phyloP scores from a whole-genome alignment of 495 filamentous ascomycete genomes.

The Geoglossum glabrum region DNA sequence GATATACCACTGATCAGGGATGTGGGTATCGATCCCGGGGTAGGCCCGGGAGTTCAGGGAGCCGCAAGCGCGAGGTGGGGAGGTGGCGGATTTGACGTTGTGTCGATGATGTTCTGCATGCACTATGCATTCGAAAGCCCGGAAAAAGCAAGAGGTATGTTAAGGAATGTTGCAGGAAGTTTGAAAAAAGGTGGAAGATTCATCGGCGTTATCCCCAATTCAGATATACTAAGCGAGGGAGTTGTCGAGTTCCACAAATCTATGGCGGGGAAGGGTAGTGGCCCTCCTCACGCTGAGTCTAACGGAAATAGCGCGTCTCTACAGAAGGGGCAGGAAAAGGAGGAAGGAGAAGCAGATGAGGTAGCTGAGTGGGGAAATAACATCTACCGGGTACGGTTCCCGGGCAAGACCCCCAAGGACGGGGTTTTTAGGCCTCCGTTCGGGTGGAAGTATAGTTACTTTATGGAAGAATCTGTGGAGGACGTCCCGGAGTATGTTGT shows the following conservation, averaged over 20 bases:
- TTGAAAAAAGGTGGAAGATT: conserved; percentile 88
- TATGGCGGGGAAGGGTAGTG: conserved; percentile 19
- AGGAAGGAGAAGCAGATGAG: conserved; percentile 28
- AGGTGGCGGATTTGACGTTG: conserved; percentile 78
- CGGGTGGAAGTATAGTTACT: conserved; percentile 95
- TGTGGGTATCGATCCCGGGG: conserved; percentile 61
- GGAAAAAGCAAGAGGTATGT: conserved; percentile 72
- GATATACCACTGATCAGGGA: conserved; percentile 58
- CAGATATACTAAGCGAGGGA: conserved; percentile 54
- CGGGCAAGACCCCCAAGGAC: conserved; percentile 55
- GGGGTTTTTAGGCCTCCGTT: conserved; percentile 82
- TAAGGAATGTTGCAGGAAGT: conserved; percentile 72
- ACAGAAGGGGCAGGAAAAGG: conserved; percentile 11
- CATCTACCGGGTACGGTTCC: conserved; percentile 78
- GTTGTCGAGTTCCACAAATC: conserved; percentile 41
- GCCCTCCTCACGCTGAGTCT: conserved; percentile 13
- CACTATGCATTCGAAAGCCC: conserved; percentile 96
- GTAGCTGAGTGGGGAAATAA: conserved; percentile 72
- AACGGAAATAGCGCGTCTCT: conserved; percentile 4
- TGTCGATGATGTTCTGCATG: conserved; percentile 98
- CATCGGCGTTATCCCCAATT: conserved; percentile 83
- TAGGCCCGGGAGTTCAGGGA: conserved; percentile 32
- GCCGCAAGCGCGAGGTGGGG: conserved; percentile 37
- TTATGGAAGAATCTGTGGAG: conserved; percentile 85
- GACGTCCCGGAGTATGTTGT: conserved; percentile 96